Percentiles rank a stretch among this genome's conserved stretches.
Evolutionary conservation across 306 rosid species (phyloP).

Genomic region (Rosa multiflora): DNA sequence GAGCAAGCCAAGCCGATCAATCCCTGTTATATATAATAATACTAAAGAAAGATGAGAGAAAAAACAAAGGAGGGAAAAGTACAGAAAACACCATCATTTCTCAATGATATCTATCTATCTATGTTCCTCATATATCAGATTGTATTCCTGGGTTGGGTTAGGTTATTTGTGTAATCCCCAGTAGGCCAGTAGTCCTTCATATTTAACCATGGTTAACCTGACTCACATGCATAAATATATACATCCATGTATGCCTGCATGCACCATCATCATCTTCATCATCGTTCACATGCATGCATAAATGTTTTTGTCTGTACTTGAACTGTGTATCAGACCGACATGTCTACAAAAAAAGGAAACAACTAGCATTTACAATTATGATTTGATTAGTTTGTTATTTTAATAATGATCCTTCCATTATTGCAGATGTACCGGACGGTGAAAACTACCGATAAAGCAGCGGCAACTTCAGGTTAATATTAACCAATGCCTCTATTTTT

Average conservation of each 20-base stretch:
- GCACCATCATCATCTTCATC: constrained; percentile 8
- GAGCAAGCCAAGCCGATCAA: constrained; percentile 37
- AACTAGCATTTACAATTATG: neutral
- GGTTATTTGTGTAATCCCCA: neutral
- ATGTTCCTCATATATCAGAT: constrained; percentile 7
- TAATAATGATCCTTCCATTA: neutral
- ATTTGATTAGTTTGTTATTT: neutral
- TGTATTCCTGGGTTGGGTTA: neutral
- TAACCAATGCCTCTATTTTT: neutral
- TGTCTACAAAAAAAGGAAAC: constrained; percentile 21
- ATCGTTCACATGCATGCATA: constrained; percentile 22
- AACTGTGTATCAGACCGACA: constrained; percentile 33
- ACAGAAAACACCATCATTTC: constrained; percentile 83
- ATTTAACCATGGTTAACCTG: neutral
- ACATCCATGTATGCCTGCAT: constrained; percentile 10
- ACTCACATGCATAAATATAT: constrained; percentile 26
- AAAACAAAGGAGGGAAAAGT: constrained; percentile 38
- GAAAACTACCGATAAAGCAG: constrained; percentile 84
- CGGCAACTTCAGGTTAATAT: constrained; percentile 77
- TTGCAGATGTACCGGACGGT: constrained; percentile 96
- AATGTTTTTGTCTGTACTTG: constrained; percentile 50
- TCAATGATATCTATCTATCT: constrained; percentile 52
- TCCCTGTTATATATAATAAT: constrained; percentile 16
- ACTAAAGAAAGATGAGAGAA: constrained; percentile 17
- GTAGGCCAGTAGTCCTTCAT: neutral